Percentiles rank a stretch among this genome's conserved stretches.
Conservation (phyloP, 2,329 filamentous ascomycete species). For the Paecilomyces niveus region DNA sequence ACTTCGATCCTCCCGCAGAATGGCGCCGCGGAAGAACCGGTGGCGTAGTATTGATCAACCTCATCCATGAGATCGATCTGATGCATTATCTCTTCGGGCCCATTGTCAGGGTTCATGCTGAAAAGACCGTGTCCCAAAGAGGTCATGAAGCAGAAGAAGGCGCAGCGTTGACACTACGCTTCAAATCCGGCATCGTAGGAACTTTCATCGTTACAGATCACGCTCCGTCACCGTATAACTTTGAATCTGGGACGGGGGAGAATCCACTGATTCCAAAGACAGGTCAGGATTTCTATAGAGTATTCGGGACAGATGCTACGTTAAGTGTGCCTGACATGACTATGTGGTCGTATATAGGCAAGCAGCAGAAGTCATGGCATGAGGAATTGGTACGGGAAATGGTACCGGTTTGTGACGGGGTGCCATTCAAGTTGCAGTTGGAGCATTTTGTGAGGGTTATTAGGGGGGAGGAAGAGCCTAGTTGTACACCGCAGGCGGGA, state of each 20-base stretch:
- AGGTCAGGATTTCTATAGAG: slow-evolving; percentile 44
- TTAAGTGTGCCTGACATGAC: slow-evolving; percentile 51
- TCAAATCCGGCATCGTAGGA: slow-evolving; percentile 48
- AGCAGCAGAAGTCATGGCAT: slow-evolving; percentile 37
- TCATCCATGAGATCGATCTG: slow-evolving; percentile 56
- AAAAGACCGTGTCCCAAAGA: slow-evolving; percentile 40
- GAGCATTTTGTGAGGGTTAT: slow-evolving; percentile 47
- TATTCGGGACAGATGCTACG: slow-evolving; percentile 47
- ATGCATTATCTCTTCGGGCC: slow-evolving; percentile 51
- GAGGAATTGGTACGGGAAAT: slow-evolving; percentile 26
- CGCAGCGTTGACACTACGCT: slow-evolving; percentile 47
- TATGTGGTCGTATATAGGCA: slow-evolving; percentile 39
- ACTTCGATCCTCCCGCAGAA: slow-evolving; percentile 43
- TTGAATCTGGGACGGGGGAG: slow-evolving; percentile 53
- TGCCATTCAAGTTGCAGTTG: slow-evolving; percentile 49
- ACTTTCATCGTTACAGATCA: slow-evolving; percentile 52
- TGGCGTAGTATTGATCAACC: slow-evolving; percentile 50
- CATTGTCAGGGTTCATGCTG: slow-evolving; percentile 45
- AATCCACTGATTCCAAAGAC: slow-evolving; percentile 45
- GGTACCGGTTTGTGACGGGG: slow-evolving; percentile 19
- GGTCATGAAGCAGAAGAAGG: slow-evolving; percentile 50
- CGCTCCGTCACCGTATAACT: slow-evolving; percentile 46
- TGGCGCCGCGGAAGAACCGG: slow-evolving; percentile 43
- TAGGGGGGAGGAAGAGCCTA: slow-evolving; percentile 34
- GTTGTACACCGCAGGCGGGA: slow-evolving; percentile 44